Evolutionary conservation across 2,329 filamentous ascomycete genomes (phyloP).

Genomic region (Beauveria asiatica): DNA sequence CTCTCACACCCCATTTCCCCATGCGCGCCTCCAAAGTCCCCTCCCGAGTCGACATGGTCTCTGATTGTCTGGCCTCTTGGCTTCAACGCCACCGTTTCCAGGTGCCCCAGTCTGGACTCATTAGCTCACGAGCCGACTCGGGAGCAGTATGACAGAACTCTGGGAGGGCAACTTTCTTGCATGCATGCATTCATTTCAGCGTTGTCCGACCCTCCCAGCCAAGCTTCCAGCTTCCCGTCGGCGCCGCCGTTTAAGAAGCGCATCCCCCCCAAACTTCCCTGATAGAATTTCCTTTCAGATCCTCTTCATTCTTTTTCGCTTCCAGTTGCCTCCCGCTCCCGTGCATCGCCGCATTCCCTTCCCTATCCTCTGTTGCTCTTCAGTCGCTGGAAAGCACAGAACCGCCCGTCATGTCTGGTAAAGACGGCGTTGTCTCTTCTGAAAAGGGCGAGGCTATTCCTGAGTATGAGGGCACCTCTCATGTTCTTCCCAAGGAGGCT

Average conservation of each 20-base stretch:
- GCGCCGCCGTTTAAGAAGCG: slow-evolving; percentile 8
- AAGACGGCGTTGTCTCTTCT: slow-evolving; percentile 10
- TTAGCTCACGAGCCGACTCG: slow-evolving; percentile 9
- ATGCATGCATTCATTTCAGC: slow-evolving; percentile 2
- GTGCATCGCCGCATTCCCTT: background rate
- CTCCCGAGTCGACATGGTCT: slow-evolving; percentile 5
- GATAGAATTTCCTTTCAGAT: background rate
- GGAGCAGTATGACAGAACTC: slow-evolving; percentile 6
- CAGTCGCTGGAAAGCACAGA: background rate
- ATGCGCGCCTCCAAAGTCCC: slow-evolving; percentile 7
- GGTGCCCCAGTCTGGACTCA: slow-evolving; percentile 10
- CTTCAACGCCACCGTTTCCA: slow-evolving; percentile 11
- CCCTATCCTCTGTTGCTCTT: background rate
- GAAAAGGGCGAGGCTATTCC: slow-evolving; percentile 14
- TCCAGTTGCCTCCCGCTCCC: background rate
- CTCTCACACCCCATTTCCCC: background rate
- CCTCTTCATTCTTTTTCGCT: background rate
- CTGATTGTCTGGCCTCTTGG: slow-evolving; percentile 11
- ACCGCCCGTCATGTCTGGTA: slow-evolving; percentile 7
- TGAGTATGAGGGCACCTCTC: slow-evolving; percentile 8
- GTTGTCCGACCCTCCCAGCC: slow-evolving; percentile 8
- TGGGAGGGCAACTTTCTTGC: background rate
- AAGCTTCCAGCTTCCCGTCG: slow-evolving; percentile 1
- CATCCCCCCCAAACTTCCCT: background rate
- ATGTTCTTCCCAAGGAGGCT: slow-evolving; percentile 12